phyloP scores from a whole-genome alignment of 164 flowering plant genomes.

The Cinnamomum chago region DNA sequence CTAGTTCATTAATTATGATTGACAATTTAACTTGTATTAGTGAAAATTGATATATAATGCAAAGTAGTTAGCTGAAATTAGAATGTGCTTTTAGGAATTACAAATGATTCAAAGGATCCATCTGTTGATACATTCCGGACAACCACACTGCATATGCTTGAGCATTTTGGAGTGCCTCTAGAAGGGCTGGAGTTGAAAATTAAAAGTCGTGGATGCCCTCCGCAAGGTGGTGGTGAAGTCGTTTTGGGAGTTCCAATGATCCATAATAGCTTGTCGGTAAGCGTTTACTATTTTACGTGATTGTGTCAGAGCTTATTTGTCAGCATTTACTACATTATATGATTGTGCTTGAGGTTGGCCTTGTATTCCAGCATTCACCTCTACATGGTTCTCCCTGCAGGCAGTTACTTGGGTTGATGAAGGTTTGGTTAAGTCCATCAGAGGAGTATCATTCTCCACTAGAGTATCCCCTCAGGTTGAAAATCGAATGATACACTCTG shows the following conservation, averaged over 20 bases:
- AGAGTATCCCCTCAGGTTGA: conserved; percentile 72
- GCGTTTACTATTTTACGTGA: not conserved
- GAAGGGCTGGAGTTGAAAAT: conserved; percentile 78
- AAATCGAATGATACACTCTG: conserved; percentile 63
- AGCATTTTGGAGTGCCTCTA: conserved; percentile 73
- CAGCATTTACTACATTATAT: conserved; percentile 9
- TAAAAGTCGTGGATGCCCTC: conserved; percentile 73
- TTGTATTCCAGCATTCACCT: not conserved
- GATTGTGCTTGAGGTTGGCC: not conserved
- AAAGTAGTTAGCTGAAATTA: not conserved
- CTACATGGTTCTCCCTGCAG: conserved; percentile 28
- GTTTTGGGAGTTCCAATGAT: conserved; percentile 55
- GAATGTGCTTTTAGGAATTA: conserved; percentile 44
- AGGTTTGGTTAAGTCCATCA: conserved; percentile 90
- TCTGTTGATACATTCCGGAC: conserved; percentile 79
- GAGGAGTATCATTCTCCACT: conserved; percentile 72
- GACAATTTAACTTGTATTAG: not conserved
- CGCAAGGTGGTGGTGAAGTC: conserved; percentile 90
- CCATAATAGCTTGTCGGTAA: conserved; percentile 24
- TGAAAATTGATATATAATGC: not conserved
- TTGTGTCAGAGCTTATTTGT: conserved; percentile 18
- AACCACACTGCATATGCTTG: conserved; percentile 63
- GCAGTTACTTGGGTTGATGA: conserved; percentile 82
- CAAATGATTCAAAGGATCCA: conserved; percentile 87
- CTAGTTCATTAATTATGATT: not conserved